Evolutionary conservation across 192 early-diverging fungal species (phyloP), one percentile per base, ranked within the genome.

Genomic region (Endogone sp.): DNA sequence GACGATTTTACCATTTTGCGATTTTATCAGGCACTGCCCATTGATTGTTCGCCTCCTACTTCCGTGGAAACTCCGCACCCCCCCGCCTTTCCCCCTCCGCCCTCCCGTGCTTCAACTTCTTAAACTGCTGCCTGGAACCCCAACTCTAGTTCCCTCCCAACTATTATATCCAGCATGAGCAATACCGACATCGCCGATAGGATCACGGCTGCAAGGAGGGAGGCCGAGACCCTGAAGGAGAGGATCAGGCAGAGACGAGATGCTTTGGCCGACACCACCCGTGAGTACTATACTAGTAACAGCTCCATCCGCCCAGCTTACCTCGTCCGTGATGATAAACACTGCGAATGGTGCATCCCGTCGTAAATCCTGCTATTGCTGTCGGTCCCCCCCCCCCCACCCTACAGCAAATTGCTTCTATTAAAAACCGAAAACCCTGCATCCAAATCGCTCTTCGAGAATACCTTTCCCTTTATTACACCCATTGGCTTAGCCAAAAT

Each of bases 221-320:
- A 99, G 68, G 95, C 97, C 24, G 97, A 99, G 81, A 83, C 84
- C 60, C 78, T 99, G 54, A 99, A 98, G 79, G 97, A 99, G 69
- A 90, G 90, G 75, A 97, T 99, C 78, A 94, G 93, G 81, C 89
- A 91, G 73, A 97, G 93, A 72, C 94, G 91, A 76, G 92, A 95
- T 68, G 92, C 94, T 61, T 88, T 99, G 30, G 93, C 92, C 24
- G 98, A 99, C 82, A 96, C 94, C 58, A 94, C 96, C 64, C 82
- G 96, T 97, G 93, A 84, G 75, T 89, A 76, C 20, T 31, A n/a
- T n/a, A n/a, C n/a, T 59, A 8, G 4, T 30, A 59, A 24, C 26
- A n/a, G 27, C 3, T 16, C 68, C 57, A 1, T 49, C 16, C 37
- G 9, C 16, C 37, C 37, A 6, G 6, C 37, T 16, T 11, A 16